Base-by-base conservation (phyloP, 2,329 filamentous ascomycete genomes). In the Colletotrichum sp. region DNA sequence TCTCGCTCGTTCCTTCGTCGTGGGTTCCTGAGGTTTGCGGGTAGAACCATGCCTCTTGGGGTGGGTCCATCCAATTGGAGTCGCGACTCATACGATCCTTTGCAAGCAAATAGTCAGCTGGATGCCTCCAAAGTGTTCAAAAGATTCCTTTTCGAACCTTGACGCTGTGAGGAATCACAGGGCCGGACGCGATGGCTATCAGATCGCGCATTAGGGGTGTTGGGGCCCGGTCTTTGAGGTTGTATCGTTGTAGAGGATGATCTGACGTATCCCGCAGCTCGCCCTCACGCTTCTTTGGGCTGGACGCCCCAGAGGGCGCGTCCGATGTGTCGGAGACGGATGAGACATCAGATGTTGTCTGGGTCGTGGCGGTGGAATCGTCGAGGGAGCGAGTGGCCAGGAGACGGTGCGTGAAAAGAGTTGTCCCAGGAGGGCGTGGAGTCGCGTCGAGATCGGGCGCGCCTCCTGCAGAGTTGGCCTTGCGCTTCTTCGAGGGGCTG, bases 101-200 rank as follows among this genome's bases (percentile, higher is more conserved):
- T 13, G 0, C 6, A 24, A 57, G 21, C 0, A 0, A 57, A 26
- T 13, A 1, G 3, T 57, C 6, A 57, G 52, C 52, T 9, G 0
- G 8, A 57, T 57, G 8, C 21, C 0, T 24, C 12, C 7, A 57
- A 12, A 24, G 52, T 57, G 52, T 6, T 4, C 1, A 21, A 10
- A 55, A 9, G 12, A 16, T 4, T 57, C 1, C 8, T 13, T 24
- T 13, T 8, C 21, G 21, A 57, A 57, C 52, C 52, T 57, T 57
- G 1, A 57, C 21, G 21, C n/a, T 57, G 52, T 57, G 52, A 57
- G 52, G 52, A 13, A 57, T 57, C 52, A 57, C 21, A 24, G 52
- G 52, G 21, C 52, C 52, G 2, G 8, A 24, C 8, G n/a, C 12
- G n/a, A 21, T 57, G 4, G n/a, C 52, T 8, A 59, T 18, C n/a